phyloP scores from a whole-genome alignment of 164 flowering plant species.

The Vitis rupestris region DNA sequence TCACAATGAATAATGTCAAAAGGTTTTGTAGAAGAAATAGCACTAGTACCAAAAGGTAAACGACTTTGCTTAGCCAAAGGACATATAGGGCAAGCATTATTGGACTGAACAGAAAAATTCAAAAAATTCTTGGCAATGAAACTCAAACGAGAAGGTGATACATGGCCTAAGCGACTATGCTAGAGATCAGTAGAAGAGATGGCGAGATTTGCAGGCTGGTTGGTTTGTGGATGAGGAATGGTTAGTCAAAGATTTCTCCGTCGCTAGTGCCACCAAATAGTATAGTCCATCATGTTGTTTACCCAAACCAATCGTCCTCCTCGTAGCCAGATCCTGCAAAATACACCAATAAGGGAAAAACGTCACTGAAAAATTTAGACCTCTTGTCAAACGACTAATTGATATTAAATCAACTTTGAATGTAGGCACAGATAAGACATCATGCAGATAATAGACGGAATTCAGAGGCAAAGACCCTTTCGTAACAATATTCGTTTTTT shows the following conservation, averaged over 20 bases:
- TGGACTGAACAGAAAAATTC: not conserved
- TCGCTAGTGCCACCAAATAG: conserved; percentile 4
- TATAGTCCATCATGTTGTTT: not conserved
- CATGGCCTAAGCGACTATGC: not conserved
- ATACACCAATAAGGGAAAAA: too few relatives aligned
- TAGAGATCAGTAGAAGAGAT: conserved; percentile 5
- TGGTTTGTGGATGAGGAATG: not conserved
- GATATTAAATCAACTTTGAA: too few relatives aligned
- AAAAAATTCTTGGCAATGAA: not conserved
- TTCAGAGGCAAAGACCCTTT: too few relatives aligned
- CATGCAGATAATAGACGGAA: too few relatives aligned
- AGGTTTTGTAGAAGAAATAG: not conserved
- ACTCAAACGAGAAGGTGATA: not conserved
- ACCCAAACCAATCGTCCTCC: too few relatives aligned
- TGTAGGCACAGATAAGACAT: too few relatives aligned
- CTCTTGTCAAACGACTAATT: too few relatives aligned
- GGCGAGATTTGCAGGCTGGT: conserved; percentile 1
- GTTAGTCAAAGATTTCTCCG: not conserved
- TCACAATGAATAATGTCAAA: not conserved
- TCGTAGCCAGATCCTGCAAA: too few relatives aligned
- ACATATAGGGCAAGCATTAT: not conserved
- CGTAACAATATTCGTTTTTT: too few relatives aligned
- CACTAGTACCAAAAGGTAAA: not conserved
- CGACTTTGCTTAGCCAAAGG: too few relatives aligned
- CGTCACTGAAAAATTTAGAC: too few relatives aligned